Base-by-base conservation (phyloP, 441 rosid genomes). In the Euphorbia schlechtendalii region DNA sequence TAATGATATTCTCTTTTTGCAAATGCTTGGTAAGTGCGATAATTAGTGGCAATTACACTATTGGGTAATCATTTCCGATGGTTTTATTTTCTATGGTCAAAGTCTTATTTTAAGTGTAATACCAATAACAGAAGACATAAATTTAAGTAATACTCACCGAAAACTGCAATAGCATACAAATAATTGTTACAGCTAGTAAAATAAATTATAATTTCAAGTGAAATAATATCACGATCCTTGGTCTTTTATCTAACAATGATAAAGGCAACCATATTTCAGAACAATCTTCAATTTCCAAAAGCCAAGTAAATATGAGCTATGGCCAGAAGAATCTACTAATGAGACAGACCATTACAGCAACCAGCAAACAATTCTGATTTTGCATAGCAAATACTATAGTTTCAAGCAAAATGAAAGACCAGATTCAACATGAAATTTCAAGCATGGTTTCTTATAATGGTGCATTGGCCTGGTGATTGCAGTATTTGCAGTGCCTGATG, bases 21-120 rank as follows among this genome's bases (percentile, higher is more conserved):
- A n/a, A n/a, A n/a, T n/a, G n/a, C n/a, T n/a, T n/a, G 58, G n/a
- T 55, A 49, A 27, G n/a, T 18, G 55, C 17, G 32, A 43, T 63
- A 18, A 66, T 14, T 43, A 38, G 76, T 67, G 72, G 53, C 54
- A 20, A 62, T 60, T 51, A 72, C 68, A 72, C 66, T 53, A n/a
- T n/a, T n/a, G n/a, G n/a, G n/a, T n/a, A 4, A 56, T 24, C 55
- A 4, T 20, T n/a, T 4, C 9, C 40, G 9, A 36, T 36, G 9
- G 9, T 36, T 36, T 36, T 36, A 3, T 36, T 36, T 9, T 36
- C 40, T 36, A 36, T 36, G 4, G 40, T 36, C 25, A 53, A 62
- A 69, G 43, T 21, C 28, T 12, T 59, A 9, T 58, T 17, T 21
- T 21, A 59, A 14, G 28, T 20, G 2, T 30, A n/a, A 8, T 18